Evolutionary conservation across 805 yeast species (phyloP), one percentile per base, ranked within the genome.

Genomic region (Candida pseudoglaebosa): DNA sequence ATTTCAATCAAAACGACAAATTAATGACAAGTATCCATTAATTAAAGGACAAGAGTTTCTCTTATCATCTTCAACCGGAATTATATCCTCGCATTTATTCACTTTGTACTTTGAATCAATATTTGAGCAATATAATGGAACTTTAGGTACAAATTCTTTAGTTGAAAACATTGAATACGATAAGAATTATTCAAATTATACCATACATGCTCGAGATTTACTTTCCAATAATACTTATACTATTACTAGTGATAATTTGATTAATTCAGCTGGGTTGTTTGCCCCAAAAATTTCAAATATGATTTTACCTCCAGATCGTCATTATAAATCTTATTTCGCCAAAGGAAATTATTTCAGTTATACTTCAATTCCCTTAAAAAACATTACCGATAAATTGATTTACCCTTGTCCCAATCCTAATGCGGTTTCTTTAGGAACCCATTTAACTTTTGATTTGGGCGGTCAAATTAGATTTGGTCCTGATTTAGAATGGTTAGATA

Each of bases 401-500:
- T 89, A 89, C 56, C 96, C 96, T 1, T 82, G 87, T 40, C 71
- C 82, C 1, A 79, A 82, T n/a, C 73, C 73, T 5, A 74, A 77
- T 37, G 75, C 80, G 0, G 71, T 84, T n/a, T 84, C 95, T 0
- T 65, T 90, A 40, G 97, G 97, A 0, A 85, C 93, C 0, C 97
- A 89, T 63, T 62, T 90, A 44, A 89, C 97, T 0, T 63, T 90
- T 21, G 95, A 86, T 51, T 60, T 89, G 39, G 89, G 84, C 3
- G 93, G 95, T 0, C 82, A 80, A 47, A 61, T 89, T 19, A 73
- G 77, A 46, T 89, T 89, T 56, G 97, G 97, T 0, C 96, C 96
- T 0, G 96, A 90, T 55, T 59, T 87, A 29, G 93, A 88, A 57
- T 88, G 95, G 86, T 77, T 84, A 2, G 74, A 71, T 22, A 44